These are phyloP conservation scores for Didymella glomerata DNA, from an alignment of 2,329 filamentous ascomycete genomes.

Conservation along the genomic window DNA sequence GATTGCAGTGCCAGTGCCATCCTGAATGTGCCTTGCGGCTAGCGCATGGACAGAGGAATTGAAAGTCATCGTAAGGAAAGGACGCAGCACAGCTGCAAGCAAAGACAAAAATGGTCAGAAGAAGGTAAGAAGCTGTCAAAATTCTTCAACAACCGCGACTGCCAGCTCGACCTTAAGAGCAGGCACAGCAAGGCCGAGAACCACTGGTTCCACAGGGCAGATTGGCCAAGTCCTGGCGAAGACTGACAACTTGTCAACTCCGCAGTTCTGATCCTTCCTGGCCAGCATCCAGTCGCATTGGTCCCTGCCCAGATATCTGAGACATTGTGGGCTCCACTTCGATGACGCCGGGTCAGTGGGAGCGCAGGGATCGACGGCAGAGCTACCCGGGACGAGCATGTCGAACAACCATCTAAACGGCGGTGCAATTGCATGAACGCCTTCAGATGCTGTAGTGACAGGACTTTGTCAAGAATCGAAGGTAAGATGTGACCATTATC, in stretches of 20 bases:
- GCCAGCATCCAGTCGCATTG: slow-evolving; percentile 12
- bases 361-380: slow-evolving; percentile 6
- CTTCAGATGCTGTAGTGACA: neutral
- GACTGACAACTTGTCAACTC: slow-evolving; percentile 3
- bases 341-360: slow-evolving; percentile 5
- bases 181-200: slow-evolving; percentile 5
- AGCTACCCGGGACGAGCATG: slow-evolving; percentile 6
- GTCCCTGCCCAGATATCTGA: slow-evolving; percentile 11
- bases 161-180: slow-evolving; percentile 3
- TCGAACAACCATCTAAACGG: neutral
- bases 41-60: slow-evolving; percentile 10
- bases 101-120: slow-evolving; percentile 5
- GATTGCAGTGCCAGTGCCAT: slow-evolving; percentile 1
- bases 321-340: slow-evolving; percentile 15
- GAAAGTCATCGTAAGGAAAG: slow-evolving; percentile 16
- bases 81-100: slow-evolving; percentile 22
- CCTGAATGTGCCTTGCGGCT: slow-evolving; percentile 17
- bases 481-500: neutral
- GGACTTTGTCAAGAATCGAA: neutral
- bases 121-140: neutral
- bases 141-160: neutral
- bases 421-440: neutral
- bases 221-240: slow-evolving; percentile 6
- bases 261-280: slow-evolving; percentile 10
- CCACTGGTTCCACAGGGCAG: slow-evolving; percentile 12